Evolutionary conservation across 176 grass and related monocot species (phyloP), one percentile per base, ranked within the genome.

Genomic region (Zea luxurians): DNA sequence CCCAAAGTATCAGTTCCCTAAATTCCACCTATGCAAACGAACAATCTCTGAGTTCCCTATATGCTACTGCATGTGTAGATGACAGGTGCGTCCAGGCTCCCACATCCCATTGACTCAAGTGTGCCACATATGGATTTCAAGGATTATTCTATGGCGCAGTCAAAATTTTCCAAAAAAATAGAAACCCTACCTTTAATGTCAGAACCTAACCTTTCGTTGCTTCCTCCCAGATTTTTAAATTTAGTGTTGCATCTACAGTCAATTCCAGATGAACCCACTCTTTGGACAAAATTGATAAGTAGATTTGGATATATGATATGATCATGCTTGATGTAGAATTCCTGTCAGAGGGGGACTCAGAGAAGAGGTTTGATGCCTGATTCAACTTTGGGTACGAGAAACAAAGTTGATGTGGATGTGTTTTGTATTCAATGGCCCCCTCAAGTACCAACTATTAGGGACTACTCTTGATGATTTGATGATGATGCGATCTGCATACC

Each of bases 231-330:
- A 50, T 82, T 13, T 13, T 35, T 6, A 64, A 46, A 52, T 64
- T 62, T 73, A 12, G 69, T 7, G 1, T 52, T 43, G 4, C 47
- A 34, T 5, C 38, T 65, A 8, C 80, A 66, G 17, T 58, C 15
- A 1, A 27, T 83, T 34, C 20, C 8, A 55, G 59, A 5, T 44
- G 69, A 46, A 61, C 66, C 21, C 36, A 21, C 38, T 81, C 38
- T 27, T 69, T 77, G 48, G 58, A 20, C n/a, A 43, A 62, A 76
- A 70, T 13, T 5, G 20, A 48, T 36, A 4, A 20, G 3, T 15
- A 84, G 35, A 41, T 70, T 61, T 83, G 17, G 34, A 47, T 11
- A 17, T 12, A 12, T 78, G 6, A 6, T 83, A 59, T 78, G 13
- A 1, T 78, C 66, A 27, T 4, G 3, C 9, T 52, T 78, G 17